Conservation (phyloP, 164 flowering plant species). For the Magnolia changhungtana region DNA sequence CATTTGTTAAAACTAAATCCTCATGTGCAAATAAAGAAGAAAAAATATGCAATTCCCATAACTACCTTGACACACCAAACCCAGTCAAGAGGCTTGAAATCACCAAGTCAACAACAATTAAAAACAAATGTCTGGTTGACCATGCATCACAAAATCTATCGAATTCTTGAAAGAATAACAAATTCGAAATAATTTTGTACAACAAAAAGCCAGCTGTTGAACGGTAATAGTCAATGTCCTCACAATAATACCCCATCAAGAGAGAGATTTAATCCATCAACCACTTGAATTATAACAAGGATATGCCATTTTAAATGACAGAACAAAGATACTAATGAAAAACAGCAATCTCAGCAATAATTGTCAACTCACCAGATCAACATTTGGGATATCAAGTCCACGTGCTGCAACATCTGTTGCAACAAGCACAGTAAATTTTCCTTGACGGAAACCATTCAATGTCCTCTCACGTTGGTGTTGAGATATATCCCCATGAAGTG, state of each 20-base stretch:
- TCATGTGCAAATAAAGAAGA: background rate
- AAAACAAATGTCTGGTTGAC: background rate
- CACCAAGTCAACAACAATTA: too few species aligned
- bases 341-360: background rate
- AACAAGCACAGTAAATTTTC: constrained; percentile 96
- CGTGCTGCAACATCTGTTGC: constrained; percentile 99
- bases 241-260: background rate
- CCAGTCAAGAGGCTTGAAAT: background rate
- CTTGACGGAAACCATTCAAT: constrained; percentile 82
- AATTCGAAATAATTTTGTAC: too few species aligned
- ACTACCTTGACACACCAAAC: background rate
- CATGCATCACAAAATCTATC: background rate
- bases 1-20: background rate
- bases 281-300: background rate
- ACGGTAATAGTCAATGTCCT: background rate
- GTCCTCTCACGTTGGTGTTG: constrained; percentile 99
- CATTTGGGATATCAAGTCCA: constrained; percentile 98
- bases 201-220: background rate
- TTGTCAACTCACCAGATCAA: constrained; percentile 69
- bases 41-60: background rate
- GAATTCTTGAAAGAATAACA: background rate
- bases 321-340: background rate
- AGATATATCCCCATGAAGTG: constrained; percentile 98
- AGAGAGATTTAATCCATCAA: background rate
- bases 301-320: background rate